A percentile compares a stretch with the other conserved stretches of the same genome.
These are phyloP conservation scores for Trypanosoma rangeli DNA, from an alignment of 208 protist species.

Conservation along the genomic window DNA sequence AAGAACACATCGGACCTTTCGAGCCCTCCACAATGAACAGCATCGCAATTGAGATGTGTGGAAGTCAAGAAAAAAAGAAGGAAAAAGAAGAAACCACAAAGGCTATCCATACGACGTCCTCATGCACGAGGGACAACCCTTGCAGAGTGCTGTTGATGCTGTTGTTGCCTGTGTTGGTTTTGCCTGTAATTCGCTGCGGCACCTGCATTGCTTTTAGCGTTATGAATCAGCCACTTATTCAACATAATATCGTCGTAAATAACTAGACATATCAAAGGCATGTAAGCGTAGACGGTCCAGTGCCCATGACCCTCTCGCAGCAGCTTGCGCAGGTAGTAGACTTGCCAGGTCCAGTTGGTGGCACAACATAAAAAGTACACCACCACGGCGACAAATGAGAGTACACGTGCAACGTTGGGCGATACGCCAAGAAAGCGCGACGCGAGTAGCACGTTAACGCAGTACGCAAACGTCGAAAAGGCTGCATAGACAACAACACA, in stretches of 20 bases:
- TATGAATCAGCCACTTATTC: constrained; percentile 71
- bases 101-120: background rate
- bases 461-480: constrained; percentile 91
- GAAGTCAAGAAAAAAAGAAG: constrained; percentile 18
- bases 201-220: constrained; percentile 72
- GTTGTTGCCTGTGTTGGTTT: constrained; percentile 11
- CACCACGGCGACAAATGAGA: constrained; percentile 78
- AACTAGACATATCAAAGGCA: constrained; percentile 76
- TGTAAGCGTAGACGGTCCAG: constrained; percentile 87
- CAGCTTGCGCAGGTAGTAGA: constrained; percentile 84
- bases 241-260: constrained; percentile 87
- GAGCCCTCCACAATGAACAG: background rate
- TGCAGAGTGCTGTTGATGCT: constrained; percentile 7
- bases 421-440: constrained; percentile 88
- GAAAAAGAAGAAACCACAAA: constrained; percentile 15
- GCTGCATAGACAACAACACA: constrained; percentile 92
- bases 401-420: constrained; percentile 47
- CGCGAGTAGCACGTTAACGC: constrained; percentile 90
- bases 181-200: constrained; percentile 19
- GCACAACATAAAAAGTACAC: constrained; percentile 86
- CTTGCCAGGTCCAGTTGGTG: constrained; percentile 91
- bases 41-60: constrained; percentile 3
- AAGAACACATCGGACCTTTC: background rate
- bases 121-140: background rate
- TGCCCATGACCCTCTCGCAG: constrained; percentile 53